A percentile compares a stretch with the other conserved stretches of the same genome.
These are phyloP conservation scores for Russula brevipes DNA, from an alignment of 768 basidiomycete genomes.

Conservation along the genomic window DNA sequence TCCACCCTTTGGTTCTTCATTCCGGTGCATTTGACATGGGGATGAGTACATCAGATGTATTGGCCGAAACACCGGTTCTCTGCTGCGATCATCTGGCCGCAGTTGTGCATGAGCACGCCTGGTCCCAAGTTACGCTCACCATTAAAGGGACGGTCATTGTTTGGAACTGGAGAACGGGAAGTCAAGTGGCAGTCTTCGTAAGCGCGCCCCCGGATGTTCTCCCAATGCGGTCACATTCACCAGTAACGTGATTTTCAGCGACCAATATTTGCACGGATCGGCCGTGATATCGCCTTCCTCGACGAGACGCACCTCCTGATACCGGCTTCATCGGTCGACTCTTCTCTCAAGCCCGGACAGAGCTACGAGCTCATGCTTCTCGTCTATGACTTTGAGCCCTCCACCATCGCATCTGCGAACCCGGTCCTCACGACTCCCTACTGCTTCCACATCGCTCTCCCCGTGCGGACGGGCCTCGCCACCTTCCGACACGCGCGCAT, in stretches of 20 bases:
- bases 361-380: conserved; percentile 6
- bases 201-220: not conserved
- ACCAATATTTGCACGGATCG: conserved; percentile 1
- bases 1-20: conserved; percentile 9
- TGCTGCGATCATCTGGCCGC: conserved; percentile 10
- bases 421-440: not conserved
- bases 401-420: not conserved
- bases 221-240: not conserved
- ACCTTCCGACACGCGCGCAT: conserved; percentile 5
- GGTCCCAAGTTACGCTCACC: not conserved
- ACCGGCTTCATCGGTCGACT: conserved; percentile 3
- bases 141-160: conserved; percentile 1
- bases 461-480: conserved; percentile 9
- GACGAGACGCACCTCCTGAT: conserved; percentile 17
- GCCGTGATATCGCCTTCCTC: conserved; percentile 11
- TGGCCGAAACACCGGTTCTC: not conserved
- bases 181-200: conserved; percentile 7
- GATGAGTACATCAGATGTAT: not conserved
- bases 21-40: conserved; percentile 4
- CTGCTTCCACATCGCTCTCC: conserved; percentile 7
- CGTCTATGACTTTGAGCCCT: conserved; percentile 1
- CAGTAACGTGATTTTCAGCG: not conserved
- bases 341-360: conserved; percentile 7
- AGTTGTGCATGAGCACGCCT: conserved; percentile 1
- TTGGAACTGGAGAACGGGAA: conserved; percentile 19